Evolutionary conservation across 805 yeast genomes (phyloP), one percentile per base, ranked within the genome.

Genomic region (Blastobotrys mokoenaii): DNA sequence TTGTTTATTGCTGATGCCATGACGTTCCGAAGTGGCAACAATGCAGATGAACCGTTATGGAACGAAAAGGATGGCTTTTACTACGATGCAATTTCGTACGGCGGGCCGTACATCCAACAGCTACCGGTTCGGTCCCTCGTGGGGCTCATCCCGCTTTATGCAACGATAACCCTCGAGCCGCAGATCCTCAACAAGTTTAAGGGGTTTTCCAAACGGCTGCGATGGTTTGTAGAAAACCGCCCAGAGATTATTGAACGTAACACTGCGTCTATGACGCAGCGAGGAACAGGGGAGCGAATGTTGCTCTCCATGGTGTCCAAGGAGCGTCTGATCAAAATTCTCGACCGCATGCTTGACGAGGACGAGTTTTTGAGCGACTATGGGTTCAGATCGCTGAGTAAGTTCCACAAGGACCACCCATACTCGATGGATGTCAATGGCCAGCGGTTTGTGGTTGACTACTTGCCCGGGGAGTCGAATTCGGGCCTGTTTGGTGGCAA

Each of bases 401-500:
- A 85, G 61, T 82, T 69, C 61, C 97, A 88, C 64, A 83, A 84
- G 59, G 74, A 84, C 48, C 70, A 88, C 61, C 96, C 96, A 5
- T 87, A 80, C 58, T 74, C 77, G 44, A 84, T 87, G 90, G 74
- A 80, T 52, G 95, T 88, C 38, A 73, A 84, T 61, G 94, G 94
- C 14, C 72, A 77, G 53, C 69, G 72, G 34, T 88, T 80, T 64
- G 68, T 71, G 38, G 89, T 86, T 29, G 74, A 75, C 48, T 86
- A 87, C 63, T 73, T 86, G 44, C 82, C 95, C 3, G 96, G 95
- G 27, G 95, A 86, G 59, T 83, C 94, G 25, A 90, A 86, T 60
- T 82, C 94, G 4, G 95, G 95, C 3, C 76, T 89, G 77, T 88
- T 88, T 72, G 97, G 97, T 42, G 97, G 97, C 48, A 88, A 88